A percentile compares a stretch with the other conserved stretches of the same genome.
Conservation (phyloP, 495 filamentous ascomycete species). For the Annulohypoxylon bovei region DNA sequence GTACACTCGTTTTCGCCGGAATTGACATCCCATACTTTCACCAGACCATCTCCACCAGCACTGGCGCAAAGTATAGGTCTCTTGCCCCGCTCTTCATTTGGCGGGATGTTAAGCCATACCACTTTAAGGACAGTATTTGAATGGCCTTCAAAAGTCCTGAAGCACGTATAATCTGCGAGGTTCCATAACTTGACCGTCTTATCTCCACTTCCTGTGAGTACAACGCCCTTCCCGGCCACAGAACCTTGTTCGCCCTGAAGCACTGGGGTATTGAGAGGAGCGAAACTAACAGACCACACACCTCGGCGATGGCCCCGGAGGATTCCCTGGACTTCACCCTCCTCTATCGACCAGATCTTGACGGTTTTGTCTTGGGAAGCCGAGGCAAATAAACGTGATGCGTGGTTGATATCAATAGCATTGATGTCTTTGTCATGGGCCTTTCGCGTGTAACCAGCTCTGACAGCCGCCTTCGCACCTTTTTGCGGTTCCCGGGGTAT, state of each 20-base stretch:
- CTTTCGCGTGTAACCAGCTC: conserved; percentile 82
- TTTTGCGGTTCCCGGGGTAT: conserved; percentile 61
- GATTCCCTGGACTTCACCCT: conserved; percentile 87
- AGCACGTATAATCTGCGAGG: conserved; percentile 88
- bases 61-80: conserved; percentile 75
- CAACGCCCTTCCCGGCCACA: conserved; percentile 74
- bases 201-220: conserved; percentile 90
- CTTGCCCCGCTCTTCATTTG: conserved; percentile 56
- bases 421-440: conserved; percentile 99
- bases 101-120: conserved; percentile 80
- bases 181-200: conserved; percentile 97
- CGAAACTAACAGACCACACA: conserved; percentile 93
- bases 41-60: conserved; percentile 93
- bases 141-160: conserved; percentile 95
- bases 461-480: conserved; percentile 53
- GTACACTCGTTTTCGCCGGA: conserved; percentile 84
- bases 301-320: conserved; percentile 91
- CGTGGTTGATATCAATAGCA: conserved; percentile 80
- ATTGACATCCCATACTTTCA: conserved; percentile 92
- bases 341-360: conserved; percentile 92
- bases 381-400: conserved; percentile 81
- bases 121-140: conserved; percentile 94
- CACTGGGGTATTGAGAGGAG: conserved; percentile 76
- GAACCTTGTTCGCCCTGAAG: conserved; percentile 75
- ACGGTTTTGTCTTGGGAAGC: conserved; percentile 96